Conservation (phyloP, 768 basidiomycete genomes). For the Leucocoprinus leucothites region DNA sequence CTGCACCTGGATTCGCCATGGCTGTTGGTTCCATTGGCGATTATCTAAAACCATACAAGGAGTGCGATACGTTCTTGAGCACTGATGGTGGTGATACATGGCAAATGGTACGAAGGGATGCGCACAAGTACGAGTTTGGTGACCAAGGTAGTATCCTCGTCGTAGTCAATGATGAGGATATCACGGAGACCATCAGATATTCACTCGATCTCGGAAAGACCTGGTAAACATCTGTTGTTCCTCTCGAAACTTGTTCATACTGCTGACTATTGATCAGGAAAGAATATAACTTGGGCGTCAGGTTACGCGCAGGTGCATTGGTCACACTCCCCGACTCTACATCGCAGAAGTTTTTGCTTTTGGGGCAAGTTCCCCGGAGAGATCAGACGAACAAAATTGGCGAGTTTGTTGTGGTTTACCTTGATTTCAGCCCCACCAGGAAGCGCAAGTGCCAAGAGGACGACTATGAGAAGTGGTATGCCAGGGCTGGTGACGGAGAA, state of each 20-base stretch:
- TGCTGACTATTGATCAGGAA: constrained; percentile 47
- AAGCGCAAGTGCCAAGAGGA: constrained; percentile 60
- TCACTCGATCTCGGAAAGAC: constrained; percentile 78
- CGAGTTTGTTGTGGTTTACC: constrained; percentile 66
- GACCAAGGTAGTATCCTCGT: constrained; percentile 82
- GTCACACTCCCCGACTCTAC: constrained; percentile 93
- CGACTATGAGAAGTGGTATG: constrained; percentile 92
- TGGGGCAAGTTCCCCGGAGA: constrained; percentile 69
- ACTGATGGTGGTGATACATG: constrained; percentile 87
- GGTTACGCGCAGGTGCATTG: constrained; percentile 70
- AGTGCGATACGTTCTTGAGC: constrained; percentile 92
- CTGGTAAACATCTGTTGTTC: constrained; percentile 57
- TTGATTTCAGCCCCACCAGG: constrained; percentile 78
- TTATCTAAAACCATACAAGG: constrained; percentile 65
- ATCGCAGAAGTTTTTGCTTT: constrained; percentile 90
- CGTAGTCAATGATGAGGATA: constrained; percentile 81
- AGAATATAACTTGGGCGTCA: constrained; percentile 64
- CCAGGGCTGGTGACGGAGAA: constrained; percentile 57
- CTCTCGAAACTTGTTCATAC: constrained; percentile 3
- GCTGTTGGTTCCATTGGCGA: constrained; percentile 90
- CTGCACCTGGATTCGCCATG: constrained; percentile 94
- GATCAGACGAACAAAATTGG: constrained; percentile 53
- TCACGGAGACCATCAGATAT: constrained; percentile 66
- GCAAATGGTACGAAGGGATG: constrained; percentile 69
- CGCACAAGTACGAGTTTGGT: constrained; percentile 96